phyloP scores from a whole-genome alignment of 2,329 filamentous ascomycete genomes.

The Aspergillus melleus region DNA sequence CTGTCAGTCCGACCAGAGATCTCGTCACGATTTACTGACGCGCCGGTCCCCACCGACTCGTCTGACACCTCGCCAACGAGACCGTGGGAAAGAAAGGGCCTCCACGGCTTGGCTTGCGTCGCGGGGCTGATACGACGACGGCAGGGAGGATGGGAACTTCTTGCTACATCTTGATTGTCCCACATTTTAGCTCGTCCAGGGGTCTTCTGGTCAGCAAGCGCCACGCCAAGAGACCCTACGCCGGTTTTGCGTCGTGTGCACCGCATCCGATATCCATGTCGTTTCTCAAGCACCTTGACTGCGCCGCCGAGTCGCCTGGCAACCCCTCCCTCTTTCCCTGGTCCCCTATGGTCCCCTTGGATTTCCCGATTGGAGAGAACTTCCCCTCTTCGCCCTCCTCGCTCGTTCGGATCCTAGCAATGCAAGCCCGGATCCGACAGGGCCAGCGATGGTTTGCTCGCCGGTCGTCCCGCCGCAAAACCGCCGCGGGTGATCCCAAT shows the following conservation, averaged over 20 bases:
- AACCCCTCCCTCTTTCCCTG: conserved; percentile 1
- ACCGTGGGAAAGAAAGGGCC: neutral
- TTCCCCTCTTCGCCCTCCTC: neutral
- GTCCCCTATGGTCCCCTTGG: neutral
- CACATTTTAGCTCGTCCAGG: neutral
- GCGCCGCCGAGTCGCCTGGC: conserved; percentile 18
- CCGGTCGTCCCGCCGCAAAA: conserved; percentile 14
- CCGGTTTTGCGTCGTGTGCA: neutral
- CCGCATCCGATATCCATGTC: conserved; percentile 15
- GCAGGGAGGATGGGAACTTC: neutral
- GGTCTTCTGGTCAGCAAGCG: conserved; percentile 25
- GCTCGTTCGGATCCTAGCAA: neutral
- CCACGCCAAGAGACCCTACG: conserved; percentile 33
- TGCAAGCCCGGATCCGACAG: neutral
- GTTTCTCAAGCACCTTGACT: conserved; percentile 19
- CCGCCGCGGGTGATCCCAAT: conserved; percentile 19
- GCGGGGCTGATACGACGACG: neutral
- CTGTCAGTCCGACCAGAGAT: neutral
- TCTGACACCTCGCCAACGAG: conserved; percentile 6
- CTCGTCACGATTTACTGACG: neutral
- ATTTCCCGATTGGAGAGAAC: neutral
- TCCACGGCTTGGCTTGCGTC: neutral
- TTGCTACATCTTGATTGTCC: neutral
- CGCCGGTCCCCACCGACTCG: neutral
- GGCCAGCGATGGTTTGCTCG: conserved; percentile 12